Conservation (phyloP, 352 stramenopile species). For the Phytopythium aichiense region DNA sequence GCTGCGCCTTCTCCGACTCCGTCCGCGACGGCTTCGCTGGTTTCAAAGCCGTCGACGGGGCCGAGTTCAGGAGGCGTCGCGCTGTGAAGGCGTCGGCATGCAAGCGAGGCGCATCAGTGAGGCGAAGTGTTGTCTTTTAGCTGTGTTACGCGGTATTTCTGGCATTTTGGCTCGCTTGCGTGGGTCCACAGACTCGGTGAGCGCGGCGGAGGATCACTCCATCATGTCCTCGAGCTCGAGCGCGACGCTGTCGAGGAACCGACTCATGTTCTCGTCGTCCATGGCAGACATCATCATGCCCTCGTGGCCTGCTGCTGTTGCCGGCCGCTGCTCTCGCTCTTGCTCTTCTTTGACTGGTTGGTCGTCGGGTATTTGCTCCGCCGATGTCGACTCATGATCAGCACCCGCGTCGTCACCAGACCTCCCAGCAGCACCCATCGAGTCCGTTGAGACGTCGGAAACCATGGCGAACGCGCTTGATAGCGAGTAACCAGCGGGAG, state of each 20-base stretch:
- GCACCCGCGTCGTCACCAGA: constrained; percentile 4
- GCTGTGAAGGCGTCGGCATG: neutral
- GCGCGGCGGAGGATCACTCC: constrained; percentile 14
- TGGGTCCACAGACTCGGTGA: neutral
- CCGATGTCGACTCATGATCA: neutral
- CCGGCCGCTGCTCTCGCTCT: neutral
- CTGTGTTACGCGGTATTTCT: neutral
- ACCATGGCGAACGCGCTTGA: constrained; percentile 12
- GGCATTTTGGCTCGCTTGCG: neutral
- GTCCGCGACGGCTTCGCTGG: neutral
- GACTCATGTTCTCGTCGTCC: constrained; percentile 75
- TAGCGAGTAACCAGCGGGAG: constrained; percentile 4
- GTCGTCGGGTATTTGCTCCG: neutral
- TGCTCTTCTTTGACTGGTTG: neutral
- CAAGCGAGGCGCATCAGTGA: neutral
- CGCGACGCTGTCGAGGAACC: constrained; percentile 76
- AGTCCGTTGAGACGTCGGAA: neutral
- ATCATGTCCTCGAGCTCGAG: constrained; percentile 80
- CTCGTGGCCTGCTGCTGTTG: constrained; percentile 5
- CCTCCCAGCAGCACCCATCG: neutral
- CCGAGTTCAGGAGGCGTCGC: neutral
- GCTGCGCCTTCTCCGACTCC: neutral
- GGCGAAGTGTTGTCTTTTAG: neutral
- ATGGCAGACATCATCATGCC: constrained; percentile 15
- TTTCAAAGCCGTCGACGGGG: neutral